Evolutionary conservation across 805 yeast genomes (phyloP), one percentile per base, ranked within the genome.

Genomic region (Saccharomycopsis sp.): DNA sequence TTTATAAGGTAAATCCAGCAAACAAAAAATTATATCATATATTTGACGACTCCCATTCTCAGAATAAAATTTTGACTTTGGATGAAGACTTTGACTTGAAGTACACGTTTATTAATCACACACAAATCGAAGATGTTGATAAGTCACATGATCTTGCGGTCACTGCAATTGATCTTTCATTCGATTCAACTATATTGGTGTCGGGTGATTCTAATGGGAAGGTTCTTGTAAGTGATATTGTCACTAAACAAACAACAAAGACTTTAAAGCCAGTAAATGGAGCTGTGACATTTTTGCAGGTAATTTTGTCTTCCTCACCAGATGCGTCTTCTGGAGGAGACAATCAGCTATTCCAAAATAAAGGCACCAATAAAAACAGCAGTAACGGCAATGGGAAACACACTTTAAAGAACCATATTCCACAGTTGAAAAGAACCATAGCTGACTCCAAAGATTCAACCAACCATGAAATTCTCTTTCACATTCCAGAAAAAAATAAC

Each of bases 121-220:
- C 70, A 25, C 75, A 65, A 56, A 58, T 62, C 35, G 58, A 55
- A 15, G 58, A 61, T 14, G 65, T 63, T 29, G 64, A 60, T 15
- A 63, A 64, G 5, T 67, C 66, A 19, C 67, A 65, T 7, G 67
- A 69, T 0, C 68, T 69, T 3, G 60, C 67, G 1, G 81, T 87
- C 1, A 80, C 89, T 0, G 72, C 80, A 47, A 63, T 91, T 55
- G 75, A 73, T 1, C 70, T 88, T 1, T 83, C 91, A 3, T 73
- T 87, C 66, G 97, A 92, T 68, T 96, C 93, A 2, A 82, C 92
- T 17, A 69, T 74, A 42, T 66, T 92, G 3, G 73, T 87, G 2
- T 81, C 90, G 3, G 97, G 97, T 41, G 96, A 89, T 67, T 69
- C 78, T 0, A 66, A 64, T n/a, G 97, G 97, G 1, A 76, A 80